These are phyloP conservation scores for Hygrocybe punicea DNA, from an alignment of 768 basidiomycete species.

Conservation along the genomic window DNA sequence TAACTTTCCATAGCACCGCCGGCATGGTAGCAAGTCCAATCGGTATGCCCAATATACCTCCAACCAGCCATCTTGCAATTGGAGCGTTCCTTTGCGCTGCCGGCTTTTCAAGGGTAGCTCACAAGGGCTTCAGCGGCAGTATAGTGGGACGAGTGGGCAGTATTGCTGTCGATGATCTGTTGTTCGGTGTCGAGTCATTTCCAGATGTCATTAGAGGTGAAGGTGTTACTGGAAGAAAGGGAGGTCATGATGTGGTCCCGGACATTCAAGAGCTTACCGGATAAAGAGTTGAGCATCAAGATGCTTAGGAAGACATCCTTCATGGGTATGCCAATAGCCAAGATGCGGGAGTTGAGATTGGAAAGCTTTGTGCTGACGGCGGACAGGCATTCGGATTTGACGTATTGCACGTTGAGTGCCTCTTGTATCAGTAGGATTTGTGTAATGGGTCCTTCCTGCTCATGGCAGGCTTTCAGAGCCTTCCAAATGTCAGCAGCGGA, in stretches of 20 bases:
- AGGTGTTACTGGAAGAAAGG: background rate
- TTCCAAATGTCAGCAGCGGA: conserved; percentile 10
- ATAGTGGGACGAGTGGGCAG: background rate
- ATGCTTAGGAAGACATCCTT: conserved; percentile 12
- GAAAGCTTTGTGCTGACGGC: background rate
- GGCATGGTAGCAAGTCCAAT: conserved; percentile 1
- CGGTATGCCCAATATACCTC: background rate
- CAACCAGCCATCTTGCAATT: no score
- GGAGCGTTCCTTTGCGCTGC: no score
- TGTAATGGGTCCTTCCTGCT: conserved; percentile 13
- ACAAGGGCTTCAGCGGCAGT: conserved; percentile 8
- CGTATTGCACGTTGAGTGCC: conserved; percentile 9
- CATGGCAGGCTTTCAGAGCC: conserved; percentile 13
- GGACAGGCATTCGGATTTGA: conserved; percentile 1
- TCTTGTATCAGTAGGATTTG: conserved; percentile 21
- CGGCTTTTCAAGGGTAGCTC: no score
- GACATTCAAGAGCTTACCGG: conserved; percentile 4
- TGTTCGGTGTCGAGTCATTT: background rate
- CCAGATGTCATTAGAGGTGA: background rate
- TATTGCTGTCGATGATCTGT: background rate
- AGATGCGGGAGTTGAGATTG: conserved; percentile 14
- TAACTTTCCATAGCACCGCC: conserved; percentile 8
- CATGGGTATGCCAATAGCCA: conserved; percentile 16
- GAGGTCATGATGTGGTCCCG: conserved; percentile 9
- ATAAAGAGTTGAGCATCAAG: conserved; percentile 14